These are phyloP conservation scores for Pycnococcus provasolii DNA, from an alignment of 139 green algal species.

Conservation along the genomic window DNA sequence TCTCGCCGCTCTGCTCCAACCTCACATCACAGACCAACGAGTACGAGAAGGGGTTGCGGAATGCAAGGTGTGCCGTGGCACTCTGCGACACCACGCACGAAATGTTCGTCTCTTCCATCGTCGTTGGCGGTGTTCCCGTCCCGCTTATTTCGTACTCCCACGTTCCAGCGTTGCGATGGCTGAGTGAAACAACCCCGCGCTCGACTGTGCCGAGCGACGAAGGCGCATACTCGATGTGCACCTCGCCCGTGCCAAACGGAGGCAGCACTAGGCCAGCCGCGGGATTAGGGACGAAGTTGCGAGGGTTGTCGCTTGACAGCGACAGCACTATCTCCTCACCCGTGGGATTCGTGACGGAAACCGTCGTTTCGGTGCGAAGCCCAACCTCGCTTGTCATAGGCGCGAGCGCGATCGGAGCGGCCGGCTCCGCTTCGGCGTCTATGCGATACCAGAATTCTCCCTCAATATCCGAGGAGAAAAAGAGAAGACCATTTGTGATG, in stretches of 20 bases:
- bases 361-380: background rate
- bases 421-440: slow-evolving; percentile 34
- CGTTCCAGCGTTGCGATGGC: slow-evolving; percentile 18
- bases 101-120: background rate
- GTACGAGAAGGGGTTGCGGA: slow-evolving; percentile 41
- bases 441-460: slow-evolving; percentile 56
- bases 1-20: slow-evolving; percentile 22
- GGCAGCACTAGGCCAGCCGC: slow-evolving; percentile 13
- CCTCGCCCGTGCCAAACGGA: slow-evolving; percentile 21
- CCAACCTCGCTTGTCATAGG: slow-evolving; percentile 40
- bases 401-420: slow-evolving; percentile 25
- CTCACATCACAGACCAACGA: background rate
- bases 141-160: slow-evolving; percentile 34
- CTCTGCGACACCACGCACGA: slow-evolving; percentile 15
- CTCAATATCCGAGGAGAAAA: slow-evolving; percentile 41
- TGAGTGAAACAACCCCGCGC: slow-evolving; percentile 23
- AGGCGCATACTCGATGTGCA: slow-evolving; percentile 39
- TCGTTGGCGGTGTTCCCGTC: background rate
- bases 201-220: slow-evolving; percentile 32
- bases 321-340: slow-evolving; percentile 15
- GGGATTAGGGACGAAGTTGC: slow-evolving; percentile 29
- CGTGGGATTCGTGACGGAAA: slow-evolving; percentile 48
- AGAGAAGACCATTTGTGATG: slow-evolving; percentile 28
- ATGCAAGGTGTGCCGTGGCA: slow-evolving; percentile 20
- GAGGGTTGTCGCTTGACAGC: slow-evolving; percentile 23